A percentile compares a stretch with the other conserved stretches of the same genome.
phyloP scores from a whole-genome alignment of 306 rosid genomes.

The Sindora glabra region DNA sequence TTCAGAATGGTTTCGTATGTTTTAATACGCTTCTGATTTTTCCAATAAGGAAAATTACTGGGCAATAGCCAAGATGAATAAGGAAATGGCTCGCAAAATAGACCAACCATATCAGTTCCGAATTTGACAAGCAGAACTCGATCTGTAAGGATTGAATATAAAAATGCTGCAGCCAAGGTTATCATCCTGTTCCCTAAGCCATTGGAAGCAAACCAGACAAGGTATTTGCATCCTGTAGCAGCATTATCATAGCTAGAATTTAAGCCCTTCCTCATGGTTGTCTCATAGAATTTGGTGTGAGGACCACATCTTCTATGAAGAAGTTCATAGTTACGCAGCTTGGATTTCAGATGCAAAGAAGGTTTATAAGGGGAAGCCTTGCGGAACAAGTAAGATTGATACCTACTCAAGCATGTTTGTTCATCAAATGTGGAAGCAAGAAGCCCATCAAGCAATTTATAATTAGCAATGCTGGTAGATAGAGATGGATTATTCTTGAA shows the following conservation, averaged over 20 bases:
- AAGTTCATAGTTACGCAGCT: conserved; percentile 62
- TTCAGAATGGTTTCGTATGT: conserved; percentile 43
- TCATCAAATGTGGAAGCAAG: conserved; percentile 44
- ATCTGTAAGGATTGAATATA: conserved; percentile 65
- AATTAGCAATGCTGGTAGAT: background rate
- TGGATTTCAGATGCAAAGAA: conserved; percentile 45
- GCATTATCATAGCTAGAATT: conserved; percentile 16
- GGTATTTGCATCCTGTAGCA: conserved; percentile 41
- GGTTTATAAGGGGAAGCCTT: conserved; percentile 48
- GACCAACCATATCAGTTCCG: conserved; percentile 52
- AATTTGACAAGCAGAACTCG: conserved; percentile 67
- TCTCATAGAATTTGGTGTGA: conserved; percentile 38
- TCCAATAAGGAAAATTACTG: conserved; percentile 38
- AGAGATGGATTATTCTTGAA: background rate
- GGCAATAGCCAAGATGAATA: conserved; percentile 60
- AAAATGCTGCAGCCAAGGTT: conserved; percentile 57
- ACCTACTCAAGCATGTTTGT: conserved; percentile 58
- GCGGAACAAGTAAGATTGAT: conserved; percentile 45
- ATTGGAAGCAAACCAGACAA: conserved; percentile 53
- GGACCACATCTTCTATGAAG: conserved; percentile 69
- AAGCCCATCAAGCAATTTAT: conserved; percentile 50
- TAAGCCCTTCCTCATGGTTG: conserved; percentile 25
- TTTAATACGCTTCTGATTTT: conserved; percentile 28
- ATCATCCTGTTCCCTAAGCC: conserved; percentile 78
- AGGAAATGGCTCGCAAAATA: conserved; percentile 72